These are phyloP conservation scores for Colletotrichum noveboracense DNA, from an alignment of 2,329 filamentous ascomycete genomes.

Conservation along the genomic window DNA sequence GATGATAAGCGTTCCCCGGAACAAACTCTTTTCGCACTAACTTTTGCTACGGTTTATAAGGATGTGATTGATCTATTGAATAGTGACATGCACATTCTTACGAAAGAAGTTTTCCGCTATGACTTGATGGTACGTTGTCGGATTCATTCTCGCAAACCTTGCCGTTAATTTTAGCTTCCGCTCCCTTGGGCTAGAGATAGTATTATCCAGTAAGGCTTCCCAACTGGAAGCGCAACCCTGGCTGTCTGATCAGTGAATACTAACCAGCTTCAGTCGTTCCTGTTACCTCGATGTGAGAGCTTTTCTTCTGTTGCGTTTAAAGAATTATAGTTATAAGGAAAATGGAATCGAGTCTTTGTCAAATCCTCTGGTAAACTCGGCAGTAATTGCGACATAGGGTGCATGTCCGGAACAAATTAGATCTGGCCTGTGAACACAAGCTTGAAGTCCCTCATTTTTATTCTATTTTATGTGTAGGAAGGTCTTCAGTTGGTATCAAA, in stretches of 20 bases:
- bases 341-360: no score
- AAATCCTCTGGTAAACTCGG: not conserved
- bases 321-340: not conserved
- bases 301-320: not conserved
- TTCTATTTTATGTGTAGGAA: not conserved
- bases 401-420: rapidly evolving
- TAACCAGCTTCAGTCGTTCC: no score
- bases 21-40: not conserved
- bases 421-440: not conserved
- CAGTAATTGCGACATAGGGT: not conserved
- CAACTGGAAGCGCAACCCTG: rapidly evolving
- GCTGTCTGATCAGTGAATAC: rapidly evolving
- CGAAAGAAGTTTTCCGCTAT: not conserved
- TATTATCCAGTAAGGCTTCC: not conserved
- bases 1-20: not conserved
- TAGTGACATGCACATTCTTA: not conserved
- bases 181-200: not conserved
- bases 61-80: not conserved
- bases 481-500: slow-evolving; percentile 42
- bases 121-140: not conserved
- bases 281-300: not conserved
- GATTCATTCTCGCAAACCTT: not conserved
- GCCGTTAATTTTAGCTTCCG: not conserved
- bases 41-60: not conserved
- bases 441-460: not conserved